Conservation (phyloP, 495 filamentous ascomycete species). For the Poronia punctata region DNA sequence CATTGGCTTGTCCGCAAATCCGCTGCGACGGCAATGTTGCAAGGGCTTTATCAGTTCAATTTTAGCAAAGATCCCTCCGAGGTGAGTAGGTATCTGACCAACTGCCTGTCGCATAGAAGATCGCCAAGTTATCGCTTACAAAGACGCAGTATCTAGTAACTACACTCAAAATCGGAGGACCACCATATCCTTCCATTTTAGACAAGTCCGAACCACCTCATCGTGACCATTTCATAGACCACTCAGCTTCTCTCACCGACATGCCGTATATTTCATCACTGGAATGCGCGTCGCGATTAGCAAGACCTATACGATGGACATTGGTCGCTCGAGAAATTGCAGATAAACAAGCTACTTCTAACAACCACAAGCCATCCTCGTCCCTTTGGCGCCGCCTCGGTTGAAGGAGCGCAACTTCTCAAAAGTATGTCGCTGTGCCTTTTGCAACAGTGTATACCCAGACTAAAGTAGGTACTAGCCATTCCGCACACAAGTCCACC, state of each 20-base stretch:
- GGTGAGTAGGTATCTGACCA: background rate
- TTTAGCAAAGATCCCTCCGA: conserved; percentile 1
- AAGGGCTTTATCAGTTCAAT: background rate
- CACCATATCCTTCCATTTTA: conserved; percentile 1
- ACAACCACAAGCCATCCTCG: background rate
- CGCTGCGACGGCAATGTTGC: background rate
- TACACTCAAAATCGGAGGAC: background rate
- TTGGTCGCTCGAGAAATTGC: conserved; percentile 1
- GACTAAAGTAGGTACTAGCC: background rate
- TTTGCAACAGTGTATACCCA: background rate
- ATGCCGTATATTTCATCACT: background rate
- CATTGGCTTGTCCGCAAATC: conserved; percentile 1
- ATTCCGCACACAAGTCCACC: conserved; percentile 1
- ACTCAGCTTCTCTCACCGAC: background rate
- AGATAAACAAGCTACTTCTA: background rate
- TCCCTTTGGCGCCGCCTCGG: background rate
- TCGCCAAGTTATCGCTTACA: background rate
- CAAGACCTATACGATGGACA: background rate
- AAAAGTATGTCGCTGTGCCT: background rate
- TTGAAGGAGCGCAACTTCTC: too few relatives aligned
- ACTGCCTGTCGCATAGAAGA: background rate
- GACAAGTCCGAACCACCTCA: background rate
- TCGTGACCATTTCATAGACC: background rate
- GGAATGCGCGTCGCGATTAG: background rate
- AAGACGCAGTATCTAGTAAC: background rate